Evolutionary conservation across 306 rosid species (phyloP).

Genomic region (Lathyrus oleraceus): DNA sequence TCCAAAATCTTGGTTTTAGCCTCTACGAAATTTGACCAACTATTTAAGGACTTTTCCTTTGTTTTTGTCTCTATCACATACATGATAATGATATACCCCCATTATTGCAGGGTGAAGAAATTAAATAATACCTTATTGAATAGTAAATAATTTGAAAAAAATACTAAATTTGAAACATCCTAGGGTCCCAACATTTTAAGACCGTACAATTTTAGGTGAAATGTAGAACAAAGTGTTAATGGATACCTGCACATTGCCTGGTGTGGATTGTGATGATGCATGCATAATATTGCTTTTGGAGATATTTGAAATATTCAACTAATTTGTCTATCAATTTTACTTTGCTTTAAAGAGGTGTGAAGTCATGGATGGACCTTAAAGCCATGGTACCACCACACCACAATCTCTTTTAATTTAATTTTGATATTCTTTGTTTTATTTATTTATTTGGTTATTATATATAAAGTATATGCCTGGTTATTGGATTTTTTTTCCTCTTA

Average conservation of each 20-base stretch:
- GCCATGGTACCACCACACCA: conserved; percentile 23
- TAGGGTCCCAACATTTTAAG: conserved; percentile 43
- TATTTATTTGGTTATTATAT: background rate
- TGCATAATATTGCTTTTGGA: conserved; percentile 31
- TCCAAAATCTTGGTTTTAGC: conserved; percentile 46
- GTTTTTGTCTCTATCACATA: conserved; percentile 26
- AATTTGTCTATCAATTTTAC: conserved; percentile 33
- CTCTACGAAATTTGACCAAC: conserved; percentile 48
- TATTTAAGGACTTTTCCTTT: conserved; percentile 40
- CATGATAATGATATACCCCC: conserved; percentile 33
- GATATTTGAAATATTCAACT: conserved; percentile 18
- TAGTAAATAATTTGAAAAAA: conserved; percentile 34
- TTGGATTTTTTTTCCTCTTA: no score
- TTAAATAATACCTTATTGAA: background rate
- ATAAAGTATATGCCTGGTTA: no score
- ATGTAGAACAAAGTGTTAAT: conserved; percentile 36
- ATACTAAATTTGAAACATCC: conserved; percentile 39
- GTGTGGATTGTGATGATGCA: conserved; percentile 29
- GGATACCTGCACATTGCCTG: conserved; percentile 13
- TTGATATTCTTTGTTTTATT: background rate
- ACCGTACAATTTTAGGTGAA: conserved; percentile 42
- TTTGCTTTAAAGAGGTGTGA: conserved; percentile 57
- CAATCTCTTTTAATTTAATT: conserved; percentile 24
- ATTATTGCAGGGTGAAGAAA: conserved; percentile 25
- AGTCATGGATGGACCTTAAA: conserved; percentile 49